Evolutionary conservation across 768 basidiomycete species (phyloP).

Genomic region (Kwoniella mangroviensis): DNA sequence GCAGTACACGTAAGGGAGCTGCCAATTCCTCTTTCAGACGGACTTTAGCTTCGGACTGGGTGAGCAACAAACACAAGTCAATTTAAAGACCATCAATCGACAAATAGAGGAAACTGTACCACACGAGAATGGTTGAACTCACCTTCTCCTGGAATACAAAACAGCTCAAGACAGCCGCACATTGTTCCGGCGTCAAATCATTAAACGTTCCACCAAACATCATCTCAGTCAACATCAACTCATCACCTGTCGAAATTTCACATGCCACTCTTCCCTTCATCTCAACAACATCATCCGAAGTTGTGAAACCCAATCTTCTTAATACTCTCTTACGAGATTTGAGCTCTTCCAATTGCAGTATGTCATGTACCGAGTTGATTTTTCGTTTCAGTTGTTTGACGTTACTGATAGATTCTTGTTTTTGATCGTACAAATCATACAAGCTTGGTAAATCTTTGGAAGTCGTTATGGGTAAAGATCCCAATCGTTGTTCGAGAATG

Average conservation of each 20-base stretch:
- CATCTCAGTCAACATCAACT: constrained; percentile 91
- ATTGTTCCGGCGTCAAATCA: constrained; percentile 82
- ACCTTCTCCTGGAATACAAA: constrained; percentile 99
- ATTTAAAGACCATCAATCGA: neutral
- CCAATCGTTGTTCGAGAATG: constrained; percentile 83
- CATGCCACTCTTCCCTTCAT: constrained; percentile 98
- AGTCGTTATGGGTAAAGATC: constrained; percentile 74
- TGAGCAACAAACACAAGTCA: no score
- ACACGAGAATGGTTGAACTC: constrained; percentile 22
- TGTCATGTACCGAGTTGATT: constrained; percentile 86
- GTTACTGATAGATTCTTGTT: constrained; percentile 63
- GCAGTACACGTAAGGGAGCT: constrained; percentile 88
- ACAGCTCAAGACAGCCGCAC: constrained; percentile 90
- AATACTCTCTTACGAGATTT: constrained; percentile 93
- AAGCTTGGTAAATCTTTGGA: constrained; percentile 77
- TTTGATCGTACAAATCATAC: constrained; percentile 78
- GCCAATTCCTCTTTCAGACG: constrained; percentile 93
- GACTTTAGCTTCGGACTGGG: constrained; percentile 59
- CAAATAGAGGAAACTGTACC: neutral
- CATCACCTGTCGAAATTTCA: constrained; percentile 97
- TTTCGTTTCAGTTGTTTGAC: constrained; percentile 75
- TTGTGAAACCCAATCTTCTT: constrained; percentile 88
- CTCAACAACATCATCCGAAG: constrained; percentile 87
- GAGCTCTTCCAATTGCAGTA: constrained; percentile 94
- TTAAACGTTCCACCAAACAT: constrained; percentile 98